phyloP scores from a whole-genome alignment of 805 yeast genomes.

The Candida awuae region DNA sequence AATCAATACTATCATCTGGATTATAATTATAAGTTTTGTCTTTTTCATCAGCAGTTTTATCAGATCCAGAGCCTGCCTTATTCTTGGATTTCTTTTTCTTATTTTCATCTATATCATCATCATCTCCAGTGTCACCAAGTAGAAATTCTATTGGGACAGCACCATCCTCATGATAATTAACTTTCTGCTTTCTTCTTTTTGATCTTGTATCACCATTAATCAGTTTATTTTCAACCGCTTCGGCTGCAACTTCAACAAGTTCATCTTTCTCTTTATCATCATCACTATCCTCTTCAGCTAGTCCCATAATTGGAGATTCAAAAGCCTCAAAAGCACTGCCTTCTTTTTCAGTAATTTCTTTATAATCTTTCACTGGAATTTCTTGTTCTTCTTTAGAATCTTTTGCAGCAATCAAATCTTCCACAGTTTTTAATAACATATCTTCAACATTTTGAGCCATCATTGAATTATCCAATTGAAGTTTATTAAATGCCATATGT shows the following conservation, averaged over 20 bases:
- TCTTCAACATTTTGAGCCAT: conserved; percentile 44
- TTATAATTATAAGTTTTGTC: no score
- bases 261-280: conserved; percentile 9
- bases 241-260: neutral
- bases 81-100: neutral
- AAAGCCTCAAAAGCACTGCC: conserved; percentile 11
- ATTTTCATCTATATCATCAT: conserved; percentile 1
- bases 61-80: no score
- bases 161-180: conserved; percentile 11
- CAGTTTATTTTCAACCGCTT: neutral
- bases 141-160: neutral
- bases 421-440: conserved; percentile 45
- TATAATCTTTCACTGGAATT: neutral
- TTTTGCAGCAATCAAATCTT: conserved; percentile 9
- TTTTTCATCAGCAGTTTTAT: no score
- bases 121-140: neutral
- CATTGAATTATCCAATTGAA: conserved; percentile 71
- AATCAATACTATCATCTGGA: no score
- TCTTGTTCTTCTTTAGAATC: conserved; percentile 3
- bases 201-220: conserved; percentile 1
- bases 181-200: conserved; percentile 7
- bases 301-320: conserved; percentile 5
- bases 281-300: conserved; percentile 5
- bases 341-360: neutral
- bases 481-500: conserved; percentile 79